Evolutionary conservation across 805 yeast genomes (phyloP).

Genomic region (Scheffersomyces lignosus): DNA sequence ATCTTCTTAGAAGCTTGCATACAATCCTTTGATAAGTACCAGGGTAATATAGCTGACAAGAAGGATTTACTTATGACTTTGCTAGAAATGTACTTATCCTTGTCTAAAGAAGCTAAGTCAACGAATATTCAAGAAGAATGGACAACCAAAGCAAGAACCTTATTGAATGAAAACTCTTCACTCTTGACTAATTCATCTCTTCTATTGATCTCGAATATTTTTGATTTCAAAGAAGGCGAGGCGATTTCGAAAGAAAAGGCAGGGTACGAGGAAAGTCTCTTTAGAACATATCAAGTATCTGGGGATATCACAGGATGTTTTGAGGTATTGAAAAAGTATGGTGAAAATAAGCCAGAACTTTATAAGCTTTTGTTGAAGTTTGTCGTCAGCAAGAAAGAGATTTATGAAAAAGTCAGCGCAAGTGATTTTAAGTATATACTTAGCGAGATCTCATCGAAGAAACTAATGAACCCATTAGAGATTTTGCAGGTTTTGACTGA

Average conservation of each 20-base stretch:
- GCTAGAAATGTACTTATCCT: constrained; percentile 74
- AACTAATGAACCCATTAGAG: constrained; percentile 71
- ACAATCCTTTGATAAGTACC: constrained; percentile 72
- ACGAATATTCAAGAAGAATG: constrained; percentile 38
- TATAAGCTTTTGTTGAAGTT: constrained; percentile 65
- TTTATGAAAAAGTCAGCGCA: constrained; percentile 54
- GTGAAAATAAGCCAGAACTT: constrained; percentile 61
- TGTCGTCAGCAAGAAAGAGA: constrained; percentile 54
- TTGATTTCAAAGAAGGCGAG: constrained; percentile 54
- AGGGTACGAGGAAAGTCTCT: constrained; percentile 59
- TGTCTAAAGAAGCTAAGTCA: constrained; percentile 37
- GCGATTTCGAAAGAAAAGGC: constrained; percentile 36
- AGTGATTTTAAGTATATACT: constrained; percentile 50
- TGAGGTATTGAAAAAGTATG: constrained; percentile 57
- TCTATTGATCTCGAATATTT: constrained; percentile 56
- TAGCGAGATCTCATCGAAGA: constrained; percentile 48
- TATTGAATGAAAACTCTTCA: constrained; percentile 49
- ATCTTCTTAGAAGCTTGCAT: constrained; percentile 90
- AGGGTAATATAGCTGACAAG: constrained; percentile 68
- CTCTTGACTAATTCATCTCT: constrained; percentile 57
- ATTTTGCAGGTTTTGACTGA: constrained; percentile 66
- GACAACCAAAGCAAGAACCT: constrained; percentile 60
- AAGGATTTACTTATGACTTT: constrained; percentile 74
- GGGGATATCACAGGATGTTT: constrained; percentile 60
- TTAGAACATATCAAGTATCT: constrained; percentile 61